Evolutionary conservation across 2,329 filamentous ascomycete species (phyloP).

Genomic region (Colletotrichum sublineola): DNA sequence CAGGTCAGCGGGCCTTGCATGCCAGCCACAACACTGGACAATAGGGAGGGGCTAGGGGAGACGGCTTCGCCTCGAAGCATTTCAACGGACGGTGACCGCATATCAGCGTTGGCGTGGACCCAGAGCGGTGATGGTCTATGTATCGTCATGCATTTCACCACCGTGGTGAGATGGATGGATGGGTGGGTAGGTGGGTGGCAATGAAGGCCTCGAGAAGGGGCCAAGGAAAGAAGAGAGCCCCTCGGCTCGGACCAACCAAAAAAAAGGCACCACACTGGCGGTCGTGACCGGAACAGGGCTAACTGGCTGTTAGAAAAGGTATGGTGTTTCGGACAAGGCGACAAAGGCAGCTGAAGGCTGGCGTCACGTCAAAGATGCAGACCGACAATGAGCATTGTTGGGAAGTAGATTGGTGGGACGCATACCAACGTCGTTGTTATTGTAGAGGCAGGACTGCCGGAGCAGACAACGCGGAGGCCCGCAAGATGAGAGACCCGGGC

Average conservation of each 20-base stretch:
- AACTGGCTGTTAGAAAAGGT: background rate
- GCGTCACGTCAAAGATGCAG: slow-evolving; percentile 11
- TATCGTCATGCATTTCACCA: slow-evolving; percentile 2
- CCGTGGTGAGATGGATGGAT: background rate
- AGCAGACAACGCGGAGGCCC: slow-evolving; percentile 26
- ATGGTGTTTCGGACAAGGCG: background rate
- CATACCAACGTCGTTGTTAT: background rate
- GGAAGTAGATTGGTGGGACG: slow-evolving; percentile 12
- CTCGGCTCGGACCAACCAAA: background rate
- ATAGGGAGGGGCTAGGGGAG: background rate
- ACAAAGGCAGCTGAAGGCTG: slow-evolving; percentile 1
- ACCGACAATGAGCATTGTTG: slow-evolving; percentile 10
- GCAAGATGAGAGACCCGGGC: slow-evolving; percentile 20
- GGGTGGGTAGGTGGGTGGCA: slow-evolving; percentile 11
- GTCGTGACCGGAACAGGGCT: background rate
- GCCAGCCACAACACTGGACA: background rate
- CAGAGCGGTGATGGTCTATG: background rate
- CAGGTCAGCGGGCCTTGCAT: slow-evolving; percentile 9
- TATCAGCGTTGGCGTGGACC: background rate
- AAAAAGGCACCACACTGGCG: background rate
- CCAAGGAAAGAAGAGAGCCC: slow-evolving; percentile 7
- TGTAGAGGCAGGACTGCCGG: background rate
- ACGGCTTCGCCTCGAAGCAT: slow-evolving; percentile 1
- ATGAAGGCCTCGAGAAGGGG: slow-evolving; percentile 23
- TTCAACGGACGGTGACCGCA: background rate